Base-by-base conservation (phyloP, 257 asterid species). In the Solanum bukasovii region DNA sequence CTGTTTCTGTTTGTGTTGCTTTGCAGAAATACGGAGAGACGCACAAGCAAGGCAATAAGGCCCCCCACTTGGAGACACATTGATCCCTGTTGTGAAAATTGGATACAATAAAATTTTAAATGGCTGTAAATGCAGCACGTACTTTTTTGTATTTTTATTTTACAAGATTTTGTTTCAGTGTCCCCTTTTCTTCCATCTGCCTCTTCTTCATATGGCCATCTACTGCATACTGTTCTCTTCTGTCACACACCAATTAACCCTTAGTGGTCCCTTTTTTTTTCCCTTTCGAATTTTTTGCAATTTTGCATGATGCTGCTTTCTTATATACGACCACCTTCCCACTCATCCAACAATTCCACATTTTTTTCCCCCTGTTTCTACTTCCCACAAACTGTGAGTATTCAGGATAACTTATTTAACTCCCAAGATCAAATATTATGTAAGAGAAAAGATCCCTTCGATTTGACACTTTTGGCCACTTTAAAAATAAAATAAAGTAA, bases 21-120 rank as follows among this genome's bases (percentile, higher is more conserved):
- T 68, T 83, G 81, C 84, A 68, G 87, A 31, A 23, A 71, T 86
- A 78, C 90, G 90, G 92, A 84, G 46, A 40, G 88, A 79, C 88
- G 72, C 67, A 68, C 78, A 93, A 90, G 84, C 79, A 86, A 93
- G 93, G 87, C 89, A 49, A 34, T 13, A 40, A 86, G 86, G 88
- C 94, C 92, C 94, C 96, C 95, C 98, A 93, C 93, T 87, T 90
- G 87, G 93, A 92, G 92, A 94, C 94, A 94, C 94, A 84, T 88
- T 85, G 84, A 87, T 84, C 91, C 89, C 75, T 85, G 93, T 91
- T 88, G 91, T 92, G 93, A 89, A 88, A 92, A 91, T 84, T 87
- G 93, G 93, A 81, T 91, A 90, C 94, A 91, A 35, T 74, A 74
- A 92, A 91, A 44, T 52, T 95, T 92, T 92, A 93, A 95, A 93